phyloP scores from a whole-genome alignment of 495 filamentous ascomycete genomes.

The Penicillium paradoxum region DNA sequence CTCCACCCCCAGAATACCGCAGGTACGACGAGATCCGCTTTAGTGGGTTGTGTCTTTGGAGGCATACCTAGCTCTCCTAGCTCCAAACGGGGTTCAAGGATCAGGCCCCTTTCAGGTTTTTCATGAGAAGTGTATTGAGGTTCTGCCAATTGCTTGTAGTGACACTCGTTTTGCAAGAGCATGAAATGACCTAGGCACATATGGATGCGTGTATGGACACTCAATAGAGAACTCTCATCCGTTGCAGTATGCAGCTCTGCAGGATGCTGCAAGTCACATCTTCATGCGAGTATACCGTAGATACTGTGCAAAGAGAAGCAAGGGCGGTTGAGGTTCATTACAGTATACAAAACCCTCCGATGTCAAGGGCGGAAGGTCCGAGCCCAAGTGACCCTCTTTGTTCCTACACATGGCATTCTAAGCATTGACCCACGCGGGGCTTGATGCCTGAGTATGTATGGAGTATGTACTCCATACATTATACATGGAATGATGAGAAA shows the following conservation, averaged over 20 bases:
- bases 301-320: not conserved
- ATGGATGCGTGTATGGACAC: too few relatives aligned
- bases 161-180: too few relatives aligned
- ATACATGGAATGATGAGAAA: too few relatives aligned
- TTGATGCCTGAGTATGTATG: not conserved
- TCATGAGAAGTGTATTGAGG: not conserved
- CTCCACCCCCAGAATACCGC: too few relatives aligned
- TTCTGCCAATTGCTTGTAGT: not conserved
- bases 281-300: not conserved
- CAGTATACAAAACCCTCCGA: constrained; percentile 6
- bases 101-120: not conserved
- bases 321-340: not conserved
- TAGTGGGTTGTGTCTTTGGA: not conserved
- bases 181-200: too few relatives aligned
- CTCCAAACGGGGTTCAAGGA: not conserved
- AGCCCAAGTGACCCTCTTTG: too few relatives aligned
- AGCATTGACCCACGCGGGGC: constrained; percentile 4
- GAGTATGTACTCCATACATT: not conserved
- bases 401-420: constrained; percentile 1
- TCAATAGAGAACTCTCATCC: too few relatives aligned
- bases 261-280: constrained; percentile 13
- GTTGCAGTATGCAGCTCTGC: constrained; percentile 6
- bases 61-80: not conserved
- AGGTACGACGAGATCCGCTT: not conserved
- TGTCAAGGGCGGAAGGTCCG: too few relatives aligned